A percentile compares a stretch with the other conserved stretches of the same genome.
Evolutionary conservation across 495 filamentous ascomycete genomes (phyloP).

Genomic region (Lindgomyces ingoldianus): DNA sequence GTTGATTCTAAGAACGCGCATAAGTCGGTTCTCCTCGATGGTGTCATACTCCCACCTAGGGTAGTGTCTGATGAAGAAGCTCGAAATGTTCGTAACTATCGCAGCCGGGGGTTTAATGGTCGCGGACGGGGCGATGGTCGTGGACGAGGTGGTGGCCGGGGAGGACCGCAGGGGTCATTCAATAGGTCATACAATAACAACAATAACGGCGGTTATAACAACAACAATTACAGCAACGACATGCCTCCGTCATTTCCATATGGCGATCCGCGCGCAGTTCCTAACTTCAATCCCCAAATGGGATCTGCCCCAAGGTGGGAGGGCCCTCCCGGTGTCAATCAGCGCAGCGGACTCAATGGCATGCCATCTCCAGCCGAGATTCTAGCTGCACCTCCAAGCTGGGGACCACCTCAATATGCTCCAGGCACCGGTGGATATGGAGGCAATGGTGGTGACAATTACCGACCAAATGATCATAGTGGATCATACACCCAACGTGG

Average conservation of each 20-base stretch:
- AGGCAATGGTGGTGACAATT: neutral
- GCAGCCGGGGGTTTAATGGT: conserved; percentile 46
- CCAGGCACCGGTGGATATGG: neutral
- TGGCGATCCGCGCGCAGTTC: neutral
- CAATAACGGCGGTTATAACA: conserved; percentile 5
- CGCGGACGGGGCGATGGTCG: conserved; percentile 51
- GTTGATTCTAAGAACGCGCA: conserved; percentile 62
- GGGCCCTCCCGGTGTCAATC: neutral
- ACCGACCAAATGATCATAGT: neutral
- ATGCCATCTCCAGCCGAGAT: neutral
- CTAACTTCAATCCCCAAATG: neutral
- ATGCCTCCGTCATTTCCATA: neutral
- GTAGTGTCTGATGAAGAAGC: conserved; percentile 74
- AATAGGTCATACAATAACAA: conserved; percentile 2
- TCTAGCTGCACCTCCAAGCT: neutral
- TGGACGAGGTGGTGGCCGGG: conserved; percentile 1
- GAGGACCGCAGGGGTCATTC: neutral
- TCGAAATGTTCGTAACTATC: conserved; percentile 56
- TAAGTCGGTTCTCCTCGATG: conserved; percentile 92
- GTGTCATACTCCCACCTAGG: conserved; percentile 68
- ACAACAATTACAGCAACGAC: conserved; percentile 14
- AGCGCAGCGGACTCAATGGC: neutral
- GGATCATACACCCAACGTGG: conserved; percentile 1
- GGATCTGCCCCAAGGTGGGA: neutral
- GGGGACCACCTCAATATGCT: neutral